A percentile compares a stretch with the other conserved stretches of the same genome.
These are phyloP conservation scores for Xerocomellus chrysenteron DNA, from an alignment of 768 basidiomycete genomes.

Conservation along the genomic window DNA sequence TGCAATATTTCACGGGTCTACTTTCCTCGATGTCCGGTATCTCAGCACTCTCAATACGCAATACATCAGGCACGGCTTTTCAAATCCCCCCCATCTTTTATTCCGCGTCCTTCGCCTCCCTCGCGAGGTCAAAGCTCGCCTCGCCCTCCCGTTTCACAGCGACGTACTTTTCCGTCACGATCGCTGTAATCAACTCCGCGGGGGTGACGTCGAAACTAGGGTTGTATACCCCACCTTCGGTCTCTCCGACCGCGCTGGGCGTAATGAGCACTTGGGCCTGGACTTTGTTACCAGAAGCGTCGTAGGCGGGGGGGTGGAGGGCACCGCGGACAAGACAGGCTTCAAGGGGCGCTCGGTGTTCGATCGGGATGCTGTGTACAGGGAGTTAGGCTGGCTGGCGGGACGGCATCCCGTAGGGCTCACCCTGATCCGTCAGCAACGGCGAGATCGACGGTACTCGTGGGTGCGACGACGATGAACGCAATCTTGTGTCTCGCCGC, in stretches of 20 bases:
- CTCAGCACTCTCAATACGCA: neutral
- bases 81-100: neutral
- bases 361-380: constrained; percentile 74
- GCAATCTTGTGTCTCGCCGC: constrained; percentile 85
- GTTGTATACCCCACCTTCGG: constrained; percentile 60
- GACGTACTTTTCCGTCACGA: constrained; percentile 95
- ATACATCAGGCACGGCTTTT: neutral
- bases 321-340: constrained; percentile 87
- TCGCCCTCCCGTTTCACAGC: constrained; percentile 66
- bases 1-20: too few species aligned
- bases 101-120: constrained; percentile 20
- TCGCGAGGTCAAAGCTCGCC: constrained; percentile 59
- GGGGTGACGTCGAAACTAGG: constrained; percentile 98
- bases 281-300: constrained; percentile 44
- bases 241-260: constrained; percentile 49
- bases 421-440: constrained; percentile 66
- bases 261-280: constrained; percentile 86
- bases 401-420: neutral
- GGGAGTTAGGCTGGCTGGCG: neutral
- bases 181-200: constrained; percentile 88
- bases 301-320: constrained; percentile 51
- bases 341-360: constrained; percentile 85
- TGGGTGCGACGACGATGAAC: constrained; percentile 91
- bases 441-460: constrained; percentile 87
- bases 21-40: too few species aligned